These are phyloP conservation scores for Lolium perenne DNA, from an alignment of 176 grass and related monocot genomes.

Conservation along the genomic window DNA sequence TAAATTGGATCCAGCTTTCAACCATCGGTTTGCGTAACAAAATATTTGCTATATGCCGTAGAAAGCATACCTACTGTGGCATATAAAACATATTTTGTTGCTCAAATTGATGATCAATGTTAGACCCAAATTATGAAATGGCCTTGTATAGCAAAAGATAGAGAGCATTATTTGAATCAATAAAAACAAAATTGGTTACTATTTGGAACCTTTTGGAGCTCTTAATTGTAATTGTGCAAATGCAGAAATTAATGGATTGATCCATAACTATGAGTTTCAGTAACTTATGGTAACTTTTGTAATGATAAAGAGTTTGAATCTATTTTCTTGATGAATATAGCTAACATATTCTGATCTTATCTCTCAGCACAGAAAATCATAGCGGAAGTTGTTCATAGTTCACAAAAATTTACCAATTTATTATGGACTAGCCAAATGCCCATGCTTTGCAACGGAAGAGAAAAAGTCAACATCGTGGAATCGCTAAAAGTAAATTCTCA, in stretches of 20 bases:
- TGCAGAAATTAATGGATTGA: not conserved
- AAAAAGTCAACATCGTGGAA: no score
- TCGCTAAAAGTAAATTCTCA: no score
- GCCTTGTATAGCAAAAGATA: not conserved
- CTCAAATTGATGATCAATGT: slow-evolving; percentile 10
- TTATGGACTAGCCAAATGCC: no score
- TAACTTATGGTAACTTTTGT: not conserved
- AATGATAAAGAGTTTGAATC: not conserved
- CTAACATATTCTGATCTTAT: slow-evolving; percentile 2
- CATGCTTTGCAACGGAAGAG: no score
- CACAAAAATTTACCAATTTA: no score
- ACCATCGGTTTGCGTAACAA: not conserved
- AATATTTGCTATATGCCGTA: not conserved
- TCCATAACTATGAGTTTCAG: not conserved
- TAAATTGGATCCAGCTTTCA: not conserved
- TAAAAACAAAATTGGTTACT: not conserved
- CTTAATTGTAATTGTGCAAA: not conserved
- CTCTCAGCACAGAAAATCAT: not conserved
- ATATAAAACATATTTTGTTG: not conserved
- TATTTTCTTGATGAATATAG: slow-evolving; percentile 4
- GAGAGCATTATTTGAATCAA: not conserved
- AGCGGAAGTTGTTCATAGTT: no score
- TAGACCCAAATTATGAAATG: slow-evolving; percentile 5
- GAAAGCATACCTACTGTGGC: not conserved
- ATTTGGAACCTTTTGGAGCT: not conserved